A percentile compares a stretch with the other conserved stretches of the same genome.
Evolutionary conservation across 2,329 filamentous ascomycete species (phyloP).

Genomic region (Diaporthe vexans): DNA sequence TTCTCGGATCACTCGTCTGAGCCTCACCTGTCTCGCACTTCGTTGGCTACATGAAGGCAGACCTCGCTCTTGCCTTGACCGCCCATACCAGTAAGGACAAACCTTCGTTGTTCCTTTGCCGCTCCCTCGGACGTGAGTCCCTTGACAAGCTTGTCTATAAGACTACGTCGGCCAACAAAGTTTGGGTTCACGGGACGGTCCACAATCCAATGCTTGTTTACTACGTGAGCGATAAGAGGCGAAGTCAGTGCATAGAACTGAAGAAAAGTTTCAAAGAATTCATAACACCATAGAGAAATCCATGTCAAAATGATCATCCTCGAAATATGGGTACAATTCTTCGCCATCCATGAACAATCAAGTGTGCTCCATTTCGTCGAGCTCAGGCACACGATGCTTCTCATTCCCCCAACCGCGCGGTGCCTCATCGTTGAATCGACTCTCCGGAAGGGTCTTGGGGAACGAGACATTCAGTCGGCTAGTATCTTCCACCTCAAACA

Average conservation of each 20-base stretch:
- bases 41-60: not conserved
- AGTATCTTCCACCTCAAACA: not conserved
- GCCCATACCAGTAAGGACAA: not conserved
- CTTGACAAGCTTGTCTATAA: not conserved
- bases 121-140: not conserved
- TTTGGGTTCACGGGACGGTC: not conserved
- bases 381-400: not conserved
- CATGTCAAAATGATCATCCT: no score
- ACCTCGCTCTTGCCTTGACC: constrained; percentile 8
- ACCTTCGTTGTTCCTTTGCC: not conserved
- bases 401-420: not conserved
- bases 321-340: no score
- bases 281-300: no score
- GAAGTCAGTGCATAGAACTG: not conserved
- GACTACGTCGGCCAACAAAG: not conserved
- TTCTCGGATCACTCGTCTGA: no score
- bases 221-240: not conserved
- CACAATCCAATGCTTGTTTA: not conserved
- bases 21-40: not conserved
- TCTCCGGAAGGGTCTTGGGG: not conserved
- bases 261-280: no score
- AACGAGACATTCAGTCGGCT: no score
- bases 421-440: not conserved
- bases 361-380: no score
- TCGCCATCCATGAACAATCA: no score